A percentile compares a stretch with the other conserved stretches of the same genome.
Conservation (phyloP, 805 yeast species). For the Metschnikowia cubensis region DNA sequence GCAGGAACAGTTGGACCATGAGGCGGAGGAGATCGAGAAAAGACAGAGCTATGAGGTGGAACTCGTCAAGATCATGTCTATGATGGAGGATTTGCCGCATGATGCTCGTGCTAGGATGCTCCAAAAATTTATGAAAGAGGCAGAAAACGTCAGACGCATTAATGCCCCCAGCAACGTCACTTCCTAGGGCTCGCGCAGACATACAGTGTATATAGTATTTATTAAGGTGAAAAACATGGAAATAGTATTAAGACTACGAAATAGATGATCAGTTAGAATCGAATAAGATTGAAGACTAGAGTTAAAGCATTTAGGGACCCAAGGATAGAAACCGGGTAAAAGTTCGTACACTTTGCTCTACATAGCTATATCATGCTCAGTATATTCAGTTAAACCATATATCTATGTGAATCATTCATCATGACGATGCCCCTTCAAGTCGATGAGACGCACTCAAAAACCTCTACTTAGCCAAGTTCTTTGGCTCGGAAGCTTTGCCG, state of each 20-base stretch:
- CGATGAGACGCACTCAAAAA: neutral
- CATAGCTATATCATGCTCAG: constrained; percentile 1
- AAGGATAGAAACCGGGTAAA: neutral
- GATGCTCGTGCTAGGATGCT: constrained; percentile 30
- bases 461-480: constrained; percentile 31
- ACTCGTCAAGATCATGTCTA: constrained; percentile 25
- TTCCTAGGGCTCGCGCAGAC: neutral
- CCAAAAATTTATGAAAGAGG: constrained; percentile 23
- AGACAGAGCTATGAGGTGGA: constrained; percentile 14
- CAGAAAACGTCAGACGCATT: constrained; percentile 10
- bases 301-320: too few species aligned
- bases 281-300: too few species aligned
- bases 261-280: too few species aligned
- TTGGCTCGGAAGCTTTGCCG: constrained; percentile 51
- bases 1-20: constrained; percentile 24
- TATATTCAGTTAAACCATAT: neutral
- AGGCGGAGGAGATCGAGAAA: constrained; percentile 23
- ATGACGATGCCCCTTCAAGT: neutral
- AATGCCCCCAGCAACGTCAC: constrained; percentile 7
- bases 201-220: constrained; percentile 13
- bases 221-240: neutral
- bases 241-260: too few species aligned
- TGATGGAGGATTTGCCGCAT: constrained; percentile 36
- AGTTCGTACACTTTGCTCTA: neutral
- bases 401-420: constrained; percentile 2